Conservation (phyloP, 2,329 filamentous ascomycete genomes). For the Aspergillus pseudoglaucus region DNA sequence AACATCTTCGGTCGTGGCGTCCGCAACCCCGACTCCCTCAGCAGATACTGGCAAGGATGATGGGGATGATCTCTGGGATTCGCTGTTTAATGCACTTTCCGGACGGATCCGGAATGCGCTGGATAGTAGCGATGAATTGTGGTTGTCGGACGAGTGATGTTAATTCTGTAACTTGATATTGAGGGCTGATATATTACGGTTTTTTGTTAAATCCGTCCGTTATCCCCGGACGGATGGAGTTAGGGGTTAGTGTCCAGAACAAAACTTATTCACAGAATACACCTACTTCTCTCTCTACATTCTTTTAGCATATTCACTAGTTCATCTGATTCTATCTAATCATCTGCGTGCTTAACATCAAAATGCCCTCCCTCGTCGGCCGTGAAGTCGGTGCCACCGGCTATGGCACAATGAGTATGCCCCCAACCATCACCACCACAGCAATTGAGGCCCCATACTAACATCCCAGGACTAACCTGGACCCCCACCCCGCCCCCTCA, state of each 20-base stretch:
- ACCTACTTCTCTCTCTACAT: too few species aligned
- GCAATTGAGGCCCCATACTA: slow-evolving; percentile 2
- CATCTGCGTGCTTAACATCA: slow-evolving; percentile 1
- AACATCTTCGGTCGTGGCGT: neutral
- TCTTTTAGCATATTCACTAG: too few species aligned
- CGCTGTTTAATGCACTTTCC: slow-evolving; percentile 12
- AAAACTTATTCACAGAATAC: too few species aligned
- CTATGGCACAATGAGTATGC: slow-evolving; percentile 51
- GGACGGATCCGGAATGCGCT: slow-evolving; percentile 13
- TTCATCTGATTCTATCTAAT: neutral
- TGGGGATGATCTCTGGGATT: slow-evolving; percentile 9
- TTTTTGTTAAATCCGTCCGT: neutral
- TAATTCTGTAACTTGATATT: neutral
- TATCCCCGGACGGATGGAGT: neutral
- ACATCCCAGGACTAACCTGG: slow-evolving; percentile 31
- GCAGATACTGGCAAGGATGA: slow-evolving; percentile 9
- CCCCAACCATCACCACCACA: slow-evolving; percentile 8
- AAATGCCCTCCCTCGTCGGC: slow-evolving; percentile 26
- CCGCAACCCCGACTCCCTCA: neutral
- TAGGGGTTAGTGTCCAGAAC: neutral
- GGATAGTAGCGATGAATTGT: slow-evolving; percentile 25
- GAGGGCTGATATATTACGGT: neutral
- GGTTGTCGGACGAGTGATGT: slow-evolving; percentile 4
- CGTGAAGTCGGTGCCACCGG: slow-evolving; percentile 44
- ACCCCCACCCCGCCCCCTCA: slow-evolving; percentile 19